These are phyloP conservation scores for Piromyces sp. DNA, from an alignment of 192 early-diverging fungal genomes.

Conservation along the genomic window DNA sequence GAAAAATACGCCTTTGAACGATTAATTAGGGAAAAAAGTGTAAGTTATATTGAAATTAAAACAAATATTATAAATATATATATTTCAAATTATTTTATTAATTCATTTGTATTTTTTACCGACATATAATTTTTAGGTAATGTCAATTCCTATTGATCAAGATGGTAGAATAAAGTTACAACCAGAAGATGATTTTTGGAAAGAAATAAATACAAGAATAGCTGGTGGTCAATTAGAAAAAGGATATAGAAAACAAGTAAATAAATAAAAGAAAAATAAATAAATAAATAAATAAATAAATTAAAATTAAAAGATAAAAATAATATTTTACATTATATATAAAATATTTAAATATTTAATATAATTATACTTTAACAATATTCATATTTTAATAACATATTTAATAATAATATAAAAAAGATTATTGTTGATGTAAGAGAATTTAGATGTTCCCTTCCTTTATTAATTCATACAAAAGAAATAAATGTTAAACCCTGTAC, in stretches of 20 bases:
- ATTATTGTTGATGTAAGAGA: slow-evolving; percentile 85
- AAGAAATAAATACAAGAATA: slow-evolving; percentile 32
- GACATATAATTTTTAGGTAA: too few relatives aligned
- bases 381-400: too few relatives aligned
- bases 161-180: slow-evolving; percentile 21
- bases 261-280: too few relatives aligned
- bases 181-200: slow-evolving; percentile 27
- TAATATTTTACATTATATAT: too few relatives aligned
- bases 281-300: too few relatives aligned
- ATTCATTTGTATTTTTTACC: too few relatives aligned
- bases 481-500: slow-evolving; percentile 66
- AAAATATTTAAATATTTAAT: too few relatives aligned
- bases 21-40: slow-evolving; percentile 73
- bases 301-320: too few relatives aligned
- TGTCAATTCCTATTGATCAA: slow-evolving; percentile 61
- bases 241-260: background rate
- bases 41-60: slow-evolving; percentile 7
- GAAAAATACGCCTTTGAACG: slow-evolving; percentile 91
- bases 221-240: slow-evolving; percentile 29
- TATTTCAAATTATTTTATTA: too few relatives aligned
- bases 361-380: too few relatives aligned
- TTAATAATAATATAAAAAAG: background rate
- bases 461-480: slow-evolving; percentile 58
- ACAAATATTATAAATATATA: too few relatives aligned
- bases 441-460: slow-evolving; percentile 78